Percentiles rank a stretch among this genome's conserved stretches.
phyloP scores from a whole-genome alignment of 192 early-diverging fungal species.

The Umbelopsis ramanniana region DNA sequence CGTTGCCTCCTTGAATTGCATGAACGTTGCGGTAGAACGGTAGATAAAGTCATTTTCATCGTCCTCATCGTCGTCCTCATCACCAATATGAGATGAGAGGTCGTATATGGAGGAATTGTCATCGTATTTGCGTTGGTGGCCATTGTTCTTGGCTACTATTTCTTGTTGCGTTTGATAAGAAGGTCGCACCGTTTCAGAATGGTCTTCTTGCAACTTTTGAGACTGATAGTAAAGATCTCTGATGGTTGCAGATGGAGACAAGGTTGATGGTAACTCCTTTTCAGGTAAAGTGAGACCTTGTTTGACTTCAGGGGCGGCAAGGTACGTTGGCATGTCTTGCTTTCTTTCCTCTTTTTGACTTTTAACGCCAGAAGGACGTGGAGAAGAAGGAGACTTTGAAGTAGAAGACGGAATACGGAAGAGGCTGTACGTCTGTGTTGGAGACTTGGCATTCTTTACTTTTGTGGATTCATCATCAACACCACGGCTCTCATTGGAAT shows the following conservation, averaged over 20 bases:
- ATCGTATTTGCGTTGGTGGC: not conserved
- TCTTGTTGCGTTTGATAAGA: constrained; percentile 22
- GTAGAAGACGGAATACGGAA: constrained; percentile 3
- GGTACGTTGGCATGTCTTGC: not conserved
- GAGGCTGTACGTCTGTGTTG: constrained; percentile 9
- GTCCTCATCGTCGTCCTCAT: constrained; percentile 25
- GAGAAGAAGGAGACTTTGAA: not conserved
- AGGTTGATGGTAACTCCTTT: not conserved
- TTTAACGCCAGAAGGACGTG: constrained; percentile 13
- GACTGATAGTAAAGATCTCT: constrained; percentile 37
- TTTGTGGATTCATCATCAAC: not conserved
- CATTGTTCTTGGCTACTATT: not conserved
- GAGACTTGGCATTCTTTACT: not conserved
- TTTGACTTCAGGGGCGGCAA: not conserved
- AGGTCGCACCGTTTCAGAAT: not conserved
- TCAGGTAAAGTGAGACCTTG: not conserved
- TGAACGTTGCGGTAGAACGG: constrained; percentile 23
- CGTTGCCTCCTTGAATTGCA: constrained; percentile 21
- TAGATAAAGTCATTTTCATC: constrained; percentile 32
- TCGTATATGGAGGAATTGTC: constrained; percentile 17
- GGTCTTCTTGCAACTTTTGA: constrained; percentile 19
- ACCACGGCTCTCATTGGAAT: not conserved
- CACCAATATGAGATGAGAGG: not conserved
- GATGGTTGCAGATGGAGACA: constrained; percentile 38
- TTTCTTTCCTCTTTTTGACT: not conserved